These are phyloP conservation scores for Hypoxylon sp. DNA, from an alignment of 2,329 filamentous ascomycete species.

Conservation along the genomic window DNA sequence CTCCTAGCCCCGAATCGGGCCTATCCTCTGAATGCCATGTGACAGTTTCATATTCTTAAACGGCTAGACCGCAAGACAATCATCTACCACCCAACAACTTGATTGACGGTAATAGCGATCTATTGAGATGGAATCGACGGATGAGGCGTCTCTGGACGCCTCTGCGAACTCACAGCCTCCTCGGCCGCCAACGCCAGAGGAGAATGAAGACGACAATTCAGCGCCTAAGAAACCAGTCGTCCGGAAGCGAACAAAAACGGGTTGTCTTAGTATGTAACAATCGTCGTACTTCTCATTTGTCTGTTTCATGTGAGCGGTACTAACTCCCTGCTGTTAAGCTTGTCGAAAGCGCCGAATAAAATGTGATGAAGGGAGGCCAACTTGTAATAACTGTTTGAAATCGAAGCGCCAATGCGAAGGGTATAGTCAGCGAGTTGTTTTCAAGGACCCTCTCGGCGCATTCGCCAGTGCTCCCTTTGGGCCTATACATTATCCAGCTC, in stretches of 20 bases:
- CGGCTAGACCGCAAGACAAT: slow-evolving; percentile 35
- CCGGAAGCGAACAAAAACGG: slow-evolving; percentile 88
- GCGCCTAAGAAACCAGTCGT: slow-evolving; percentile 62
- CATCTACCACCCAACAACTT: slow-evolving; percentile 21
- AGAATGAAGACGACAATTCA: slow-evolving; percentile 57
- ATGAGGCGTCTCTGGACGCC: slow-evolving; percentile 42
- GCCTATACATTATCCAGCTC: slow-evolving; percentile 61
- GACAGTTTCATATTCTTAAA: slow-evolving; percentile 37
- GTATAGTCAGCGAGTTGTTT: slow-evolving; percentile 84
- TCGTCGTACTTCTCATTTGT: slow-evolving; percentile 23
- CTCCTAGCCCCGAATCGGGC: slow-evolving; percentile 34
- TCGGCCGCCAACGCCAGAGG: slow-evolving; percentile 52
- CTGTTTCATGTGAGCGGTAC: slow-evolving; percentile 17
- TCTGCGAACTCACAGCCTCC: slow-evolving; percentile 50
- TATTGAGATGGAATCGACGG: slow-evolving; percentile 51
- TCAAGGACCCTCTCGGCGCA: slow-evolving; percentile 78
- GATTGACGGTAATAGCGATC: slow-evolving; percentile 29
- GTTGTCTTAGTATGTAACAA: slow-evolving; percentile 82
- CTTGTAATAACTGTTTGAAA: slow-evolving; percentile 87
- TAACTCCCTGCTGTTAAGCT: slow-evolving; percentile 63
- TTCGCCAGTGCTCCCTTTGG: slow-evolving; percentile 64
- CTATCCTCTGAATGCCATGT: slow-evolving; percentile 41
- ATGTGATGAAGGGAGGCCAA: slow-evolving; percentile 90
- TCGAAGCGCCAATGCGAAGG: slow-evolving; percentile 87
- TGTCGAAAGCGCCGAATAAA: slow-evolving; percentile 97